Base-by-base conservation (phyloP, 108 stramenopile genomes). In the Cyclotella cryptica region DNA sequence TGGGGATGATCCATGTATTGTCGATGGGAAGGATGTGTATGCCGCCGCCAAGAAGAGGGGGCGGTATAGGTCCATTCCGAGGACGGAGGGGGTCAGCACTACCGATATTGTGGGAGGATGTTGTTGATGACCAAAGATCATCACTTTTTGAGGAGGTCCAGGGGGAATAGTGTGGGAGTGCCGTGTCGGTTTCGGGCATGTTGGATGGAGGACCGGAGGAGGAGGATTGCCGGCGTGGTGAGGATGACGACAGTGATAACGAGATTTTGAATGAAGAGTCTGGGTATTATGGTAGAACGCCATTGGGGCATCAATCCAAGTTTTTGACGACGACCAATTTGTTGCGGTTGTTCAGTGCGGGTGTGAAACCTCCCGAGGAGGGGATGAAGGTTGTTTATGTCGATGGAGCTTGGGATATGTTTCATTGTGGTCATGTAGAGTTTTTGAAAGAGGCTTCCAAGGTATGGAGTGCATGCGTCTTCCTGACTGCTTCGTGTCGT, bases 31-130 rank as follows among this genome's bases (percentile, higher is more conserved):
- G 80, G 94, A 97, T 81, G 96, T 95, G 22, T 95, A 97, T 72
- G 93, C 78, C 51, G 71, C 86, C 27, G 96, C 96, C 27, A 97
- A 97, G 80, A 71, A 72, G 64, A 71, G 89, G 52, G 93, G 93
- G 21, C 86, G 75, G 79, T 94, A 92, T 75, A 81, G 89, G 47
- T 91, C 84, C 46, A 98, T 99, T 75, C 98, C 98, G 21, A 81
- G 99, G n/a, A 99, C 99, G 18, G 99, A 99, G 78, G 99, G 99
- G 13, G 97, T 99, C 35, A 96, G 94, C 35, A 99, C 99, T 1
- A 99, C 98, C 1, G 99, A 99, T 73, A 97, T 99, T 69, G 97
- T 99, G 10, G 99, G n/a, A 77, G 99, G 19, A 98, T 99, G 96
- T 69, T 99, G 41, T 76, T 97, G 15, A 88, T 97, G 84, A 96